Evolutionary conservation across 1,284 basidiomycete genomes (phyloP).

Genomic region (Ceratobasidium sp.): DNA sequence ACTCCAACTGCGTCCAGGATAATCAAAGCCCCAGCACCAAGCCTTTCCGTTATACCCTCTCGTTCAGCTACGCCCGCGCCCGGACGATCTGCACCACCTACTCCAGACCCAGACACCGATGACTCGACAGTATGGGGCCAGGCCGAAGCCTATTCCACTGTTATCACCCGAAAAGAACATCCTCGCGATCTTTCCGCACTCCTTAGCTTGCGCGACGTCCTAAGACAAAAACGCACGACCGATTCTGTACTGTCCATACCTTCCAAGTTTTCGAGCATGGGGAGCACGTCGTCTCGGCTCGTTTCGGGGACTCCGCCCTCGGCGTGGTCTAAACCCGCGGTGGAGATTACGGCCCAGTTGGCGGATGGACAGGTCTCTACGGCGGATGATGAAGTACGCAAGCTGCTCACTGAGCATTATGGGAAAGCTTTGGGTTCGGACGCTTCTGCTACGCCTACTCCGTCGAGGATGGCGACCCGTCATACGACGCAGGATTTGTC

Average conservation of each 20-base stretch:
- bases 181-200: constrained; percentile 71
- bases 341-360: constrained; percentile 67
- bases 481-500: constrained; percentile 3
- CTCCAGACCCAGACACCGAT: constrained; percentile 42
- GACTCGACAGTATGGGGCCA: constrained; percentile 55
- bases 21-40: constrained; percentile 22
- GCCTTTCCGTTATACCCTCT: constrained; percentile 5
- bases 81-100: constrained; percentile 20
- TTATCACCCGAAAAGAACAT: constrained; percentile 73
- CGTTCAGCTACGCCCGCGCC: constrained; percentile 28
- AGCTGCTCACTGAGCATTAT: constrained; percentile 41
- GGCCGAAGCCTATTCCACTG: constrained; percentile 70
- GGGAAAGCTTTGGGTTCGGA: constrained; percentile 33
- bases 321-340: constrained; percentile 72
- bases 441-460: constrained; percentile 19
- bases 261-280: constrained; percentile 49
- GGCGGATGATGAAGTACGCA: constrained; percentile 39
- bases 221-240: constrained; percentile 65
- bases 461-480: neutral
- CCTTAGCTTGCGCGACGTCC: constrained; percentile 71
- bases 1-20: constrained; percentile 17
- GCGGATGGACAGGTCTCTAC: constrained; percentile 66
- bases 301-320: constrained; percentile 59
- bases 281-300: constrained; percentile 44
- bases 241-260: constrained; percentile 34